Evolutionary conservation across 2,329 filamentous ascomycete genomes (phyloP), one percentile per base, ranked within the genome.

Genomic region (Aspergillus sp.): DNA sequence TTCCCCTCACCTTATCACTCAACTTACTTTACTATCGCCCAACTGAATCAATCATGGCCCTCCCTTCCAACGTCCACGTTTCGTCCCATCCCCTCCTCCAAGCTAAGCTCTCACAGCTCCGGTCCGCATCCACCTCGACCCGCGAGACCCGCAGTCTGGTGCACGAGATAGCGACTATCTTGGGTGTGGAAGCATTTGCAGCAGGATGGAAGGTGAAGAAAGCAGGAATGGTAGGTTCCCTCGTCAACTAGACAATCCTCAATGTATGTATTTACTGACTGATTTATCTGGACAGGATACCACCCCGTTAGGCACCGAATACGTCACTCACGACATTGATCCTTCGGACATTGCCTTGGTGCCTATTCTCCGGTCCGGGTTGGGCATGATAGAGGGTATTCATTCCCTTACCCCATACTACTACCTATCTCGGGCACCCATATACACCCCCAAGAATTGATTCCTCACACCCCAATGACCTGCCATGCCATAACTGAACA

Each of bases 21-120:
- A 60, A 60, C 49, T 49, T 10, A 30, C 9, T 25, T 25, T 12
- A 30, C 25, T 30, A 43, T n/a, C 30, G 28, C 7, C 17, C 30
- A 36, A 21, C 43, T 39, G 12, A 10, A 30, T 45, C 25, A 64
- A 63, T 56, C 55, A 73, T 74, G 67, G 59, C 72, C 57, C 75
- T 85, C 32, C 84, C 84, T 17, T 64, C 76, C 53, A 88, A 87
- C 71, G 80, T 86, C 38, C 91, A 95, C 79, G 81, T 97, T 74
- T 97, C 92, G 41, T 81, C 81, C 15, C 94, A 98, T 77, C 94
- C 94, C 38, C 96, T 91, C 78, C 84, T 97, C 45, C 83, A 85
- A 69, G 91, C 90, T 68, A 98, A 98, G 82, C 87, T 98, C 70
- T 93, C 91, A 68, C 91, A 95, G 79, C 86, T 98, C 50, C 89